These are phyloP conservation scores for Globisporangium irregulare DNA, from an alignment of 352 stramenopile species.

Conservation along the genomic window DNA sequence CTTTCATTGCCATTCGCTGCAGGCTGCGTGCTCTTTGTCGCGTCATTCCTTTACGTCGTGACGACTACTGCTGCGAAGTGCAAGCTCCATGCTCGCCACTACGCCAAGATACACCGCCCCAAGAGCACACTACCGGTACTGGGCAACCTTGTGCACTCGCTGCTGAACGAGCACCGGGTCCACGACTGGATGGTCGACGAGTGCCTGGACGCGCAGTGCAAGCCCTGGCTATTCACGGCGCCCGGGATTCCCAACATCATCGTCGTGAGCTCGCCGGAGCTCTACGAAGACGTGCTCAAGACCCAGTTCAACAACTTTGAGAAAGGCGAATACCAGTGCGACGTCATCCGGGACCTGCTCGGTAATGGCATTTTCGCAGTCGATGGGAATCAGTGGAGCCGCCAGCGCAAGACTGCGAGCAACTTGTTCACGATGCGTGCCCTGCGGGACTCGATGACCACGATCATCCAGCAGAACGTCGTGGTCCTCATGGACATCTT, in stretches of 20 bases:
- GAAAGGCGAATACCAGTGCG: slow-evolving; percentile 38
- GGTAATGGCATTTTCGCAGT: slow-evolving; percentile 66
- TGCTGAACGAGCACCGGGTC: slow-evolving; percentile 4
- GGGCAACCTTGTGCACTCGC: slow-evolving; percentile 17
- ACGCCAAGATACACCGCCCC: slow-evolving; percentile 4
- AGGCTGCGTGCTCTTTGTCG: background rate
- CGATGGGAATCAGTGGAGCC: slow-evolving; percentile 53
- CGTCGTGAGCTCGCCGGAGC: slow-evolving; percentile 19
- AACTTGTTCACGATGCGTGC: slow-evolving; percentile 72
- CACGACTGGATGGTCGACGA: slow-evolving; percentile 22
- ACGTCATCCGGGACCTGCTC: slow-evolving; percentile 33
- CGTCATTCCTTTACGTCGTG: background rate
- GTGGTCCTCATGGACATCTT: slow-evolving; percentile 26
- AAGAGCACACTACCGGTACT: slow-evolving; percentile 21
- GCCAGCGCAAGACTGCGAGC: slow-evolving; percentile 78
- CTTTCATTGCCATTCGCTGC: background rate
- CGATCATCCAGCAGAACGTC: slow-evolving; percentile 27
- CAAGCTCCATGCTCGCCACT: background rate
- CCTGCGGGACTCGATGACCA: slow-evolving; percentile 38
- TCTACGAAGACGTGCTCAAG: slow-evolving; percentile 49
- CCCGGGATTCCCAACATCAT: slow-evolving; percentile 13
- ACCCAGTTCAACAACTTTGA: slow-evolving; percentile 66
- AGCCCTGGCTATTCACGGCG: slow-evolving; percentile 15
- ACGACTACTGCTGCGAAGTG: background rate
- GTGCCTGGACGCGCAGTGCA: slow-evolving; percentile 14